Conservation (phyloP, 2,329 filamentous ascomycete genomes). For the Arthrobotrys sinensis region DNA sequence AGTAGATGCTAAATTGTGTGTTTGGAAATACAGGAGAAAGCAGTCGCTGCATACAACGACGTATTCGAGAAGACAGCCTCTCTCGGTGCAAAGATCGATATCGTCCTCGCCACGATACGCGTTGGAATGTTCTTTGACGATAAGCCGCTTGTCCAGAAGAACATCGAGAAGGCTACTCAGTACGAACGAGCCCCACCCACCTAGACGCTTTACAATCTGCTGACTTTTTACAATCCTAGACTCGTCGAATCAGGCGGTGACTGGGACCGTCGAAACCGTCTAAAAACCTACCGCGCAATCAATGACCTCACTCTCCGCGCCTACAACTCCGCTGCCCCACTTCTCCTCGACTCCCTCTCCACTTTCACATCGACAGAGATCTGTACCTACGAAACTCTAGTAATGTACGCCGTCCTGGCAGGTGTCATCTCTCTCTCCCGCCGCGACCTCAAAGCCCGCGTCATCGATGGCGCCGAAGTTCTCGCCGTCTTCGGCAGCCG, state of each 20-base stretch:
- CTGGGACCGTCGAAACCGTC: constrained; percentile 97
- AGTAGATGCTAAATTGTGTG: constrained; percentile 17
- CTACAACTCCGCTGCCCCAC: constrained; percentile 88
- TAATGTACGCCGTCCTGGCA: constrained; percentile 94
- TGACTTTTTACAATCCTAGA: constrained; percentile 67
- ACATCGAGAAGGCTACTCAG: constrained; percentile 85
- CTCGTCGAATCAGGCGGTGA: constrained; percentile 96
- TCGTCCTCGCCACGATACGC: constrained; percentile 95
- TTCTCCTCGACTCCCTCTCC: constrained; percentile 95
- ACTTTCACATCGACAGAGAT: constrained; percentile 99
- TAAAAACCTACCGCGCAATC: constrained; percentile 98
- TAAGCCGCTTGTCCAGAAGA: constrained; percentile 91
- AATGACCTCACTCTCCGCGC: constrained; percentile 93
- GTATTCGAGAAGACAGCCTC: constrained; percentile 98
- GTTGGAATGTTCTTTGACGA: constrained; percentile 97
- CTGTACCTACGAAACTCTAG: constrained; percentile 94
- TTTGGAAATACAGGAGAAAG: constrained; percentile 80
- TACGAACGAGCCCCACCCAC: constrained; percentile 10
- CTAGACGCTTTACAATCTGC: not conserved
- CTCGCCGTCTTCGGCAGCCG: constrained; percentile 93
- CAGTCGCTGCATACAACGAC: constrained; percentile 90
- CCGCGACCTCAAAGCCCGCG: constrained; percentile 98
- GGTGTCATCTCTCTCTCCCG: constrained; percentile 95
- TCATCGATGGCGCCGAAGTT: constrained; percentile 98
- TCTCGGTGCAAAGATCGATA: constrained; percentile 95